Evolutionary conservation across 352 stramenopile species (phyloP), one percentile per base, ranked within the genome.

Genomic region (Phytopythium boreale): DNA sequence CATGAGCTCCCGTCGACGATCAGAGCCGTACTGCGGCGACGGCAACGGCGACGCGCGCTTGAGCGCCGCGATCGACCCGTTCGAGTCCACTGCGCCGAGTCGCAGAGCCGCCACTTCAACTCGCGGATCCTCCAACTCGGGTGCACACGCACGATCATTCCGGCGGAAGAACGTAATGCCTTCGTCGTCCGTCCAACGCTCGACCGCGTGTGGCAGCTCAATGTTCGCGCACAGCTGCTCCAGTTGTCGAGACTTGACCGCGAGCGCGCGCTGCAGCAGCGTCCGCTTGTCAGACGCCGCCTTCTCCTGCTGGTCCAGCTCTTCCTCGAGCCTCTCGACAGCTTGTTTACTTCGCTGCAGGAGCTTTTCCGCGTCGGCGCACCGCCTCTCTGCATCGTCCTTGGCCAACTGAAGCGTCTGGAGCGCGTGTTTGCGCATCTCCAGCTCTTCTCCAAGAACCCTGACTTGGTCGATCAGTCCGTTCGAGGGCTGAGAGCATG

Each of bases 101-200:
- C 56, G 56, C 31, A 79, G 26, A 2, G 82, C 50, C 4, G 49
- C 71, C 24, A 80, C 44, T 2, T 58, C 56, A 0, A 88, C 76
- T n/a, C 82, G 76, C 29, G 80, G 82, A 55, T 90, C 80, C 75
- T 89, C 80, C 8, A 88, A 64, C 31, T 76, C 71, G 1, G 69
- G 65, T 2, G 36, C 62, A 51, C 78, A 73, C 7, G 70, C 74
- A 10, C 59, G 61, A 31, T 77, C 70, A 27, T 75, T 84, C 11
- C 71, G 71, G 15, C 72, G 72, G 57, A 80, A 89, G 59, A 75
- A 90, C 27, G 68, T 34, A 51, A 90, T 71, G 6, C 77, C 77
- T 59, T 87, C 74, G 20, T 72, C 68, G 34, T 86, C 84, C 49
- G 78, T 82, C 12, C 70, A 49, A 29, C 75, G 73, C 37, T 89